Evolutionary conservation across 2,329 filamentous ascomycete genomes (phyloP), one percentile per base, ranked within the genome.

Genomic region (Ascochyta lentis): DNA sequence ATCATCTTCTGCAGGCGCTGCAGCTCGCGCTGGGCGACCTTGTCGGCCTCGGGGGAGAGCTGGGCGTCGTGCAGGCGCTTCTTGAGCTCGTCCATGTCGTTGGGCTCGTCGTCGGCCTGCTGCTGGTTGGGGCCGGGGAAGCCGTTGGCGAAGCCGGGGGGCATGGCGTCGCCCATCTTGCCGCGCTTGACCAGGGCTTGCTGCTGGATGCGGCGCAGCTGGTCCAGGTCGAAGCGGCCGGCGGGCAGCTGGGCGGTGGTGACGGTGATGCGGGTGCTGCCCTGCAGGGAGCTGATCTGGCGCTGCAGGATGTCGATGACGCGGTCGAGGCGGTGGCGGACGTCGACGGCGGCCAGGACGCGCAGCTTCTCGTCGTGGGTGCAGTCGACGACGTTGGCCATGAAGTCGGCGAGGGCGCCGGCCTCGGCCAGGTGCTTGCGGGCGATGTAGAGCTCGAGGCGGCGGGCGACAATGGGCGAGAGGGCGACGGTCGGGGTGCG

Each of bases 1-100:
- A 92, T 93, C 91, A 98, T 98, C 80, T 96, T 96, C 69, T 90
- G 90, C 59, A 99, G 78, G 22, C 95, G 84, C 69, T 91, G 91
- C 42, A 99, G 76, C 75, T 99, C 95, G 49, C 93, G 85, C 54
- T 96, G 90, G 1, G 92, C 94, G n/a, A 96, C 87, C 78, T 95
- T 97, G 58, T 89, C 84, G 6, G 92, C 93, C 62, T 99, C 95
- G 0, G 89, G 84, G 0, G 89, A 90, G 38, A 99, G 82, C 61
- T 89, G 86, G 0, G 94, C 93, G 41, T 87, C 88, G 44, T 95
- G 87, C 8, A 99, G 81, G 72, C 89, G 91, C 79, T 94, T 93
- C 77, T 92, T 91, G 42, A 99, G 82, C 73, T 98, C 93, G 44
- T 97, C 91, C 23, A 97, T 80, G 76, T 99, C 95, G 64, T 93